Conservation (phyloP, 768 basidiomycete genomes). For the Leccinum arenicola region DNA sequence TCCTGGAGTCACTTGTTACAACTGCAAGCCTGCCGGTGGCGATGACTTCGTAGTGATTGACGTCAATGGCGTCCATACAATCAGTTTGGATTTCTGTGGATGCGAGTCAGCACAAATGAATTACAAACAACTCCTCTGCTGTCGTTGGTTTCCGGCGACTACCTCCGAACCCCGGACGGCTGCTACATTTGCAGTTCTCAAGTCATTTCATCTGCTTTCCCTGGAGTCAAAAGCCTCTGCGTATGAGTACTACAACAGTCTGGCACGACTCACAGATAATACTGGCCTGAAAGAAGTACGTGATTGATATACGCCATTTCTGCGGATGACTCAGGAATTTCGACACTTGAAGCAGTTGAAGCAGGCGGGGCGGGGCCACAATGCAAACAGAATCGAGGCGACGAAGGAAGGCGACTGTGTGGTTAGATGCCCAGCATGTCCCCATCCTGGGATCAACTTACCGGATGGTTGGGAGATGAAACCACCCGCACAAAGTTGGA, state of each 20-base stretch:
- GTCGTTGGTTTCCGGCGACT: not conserved
- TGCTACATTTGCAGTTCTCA: not conserved
- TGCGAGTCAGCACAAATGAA: not conserved
- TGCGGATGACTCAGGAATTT: not conserved
- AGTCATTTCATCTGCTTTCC: not conserved
- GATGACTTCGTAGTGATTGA: not conserved
- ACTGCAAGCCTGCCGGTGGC: not conserved
- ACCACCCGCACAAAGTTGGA: not conserved
- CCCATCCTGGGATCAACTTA: not conserved
- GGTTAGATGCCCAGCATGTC: not conserved
- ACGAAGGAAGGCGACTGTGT: not conserved
- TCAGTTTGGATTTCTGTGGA: not conserved
- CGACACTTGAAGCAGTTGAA: not conserved
- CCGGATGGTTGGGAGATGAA: not conserved
- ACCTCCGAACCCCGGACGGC: not conserved
- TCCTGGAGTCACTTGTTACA: not conserved
- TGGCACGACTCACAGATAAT: not conserved
- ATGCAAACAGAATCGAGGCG: not conserved
- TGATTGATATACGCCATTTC: not conserved
- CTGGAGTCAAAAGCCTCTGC: not conserved
- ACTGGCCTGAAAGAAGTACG: not conserved
- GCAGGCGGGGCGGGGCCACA: not conserved
- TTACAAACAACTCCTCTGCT: not conserved
- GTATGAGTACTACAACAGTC: not conserved
- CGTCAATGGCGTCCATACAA: not conserved